These are phyloP conservation scores for Colletotrichum aenigma DNA, from an alignment of 2,329 filamentous ascomycete genomes.

Conservation along the genomic window DNA sequence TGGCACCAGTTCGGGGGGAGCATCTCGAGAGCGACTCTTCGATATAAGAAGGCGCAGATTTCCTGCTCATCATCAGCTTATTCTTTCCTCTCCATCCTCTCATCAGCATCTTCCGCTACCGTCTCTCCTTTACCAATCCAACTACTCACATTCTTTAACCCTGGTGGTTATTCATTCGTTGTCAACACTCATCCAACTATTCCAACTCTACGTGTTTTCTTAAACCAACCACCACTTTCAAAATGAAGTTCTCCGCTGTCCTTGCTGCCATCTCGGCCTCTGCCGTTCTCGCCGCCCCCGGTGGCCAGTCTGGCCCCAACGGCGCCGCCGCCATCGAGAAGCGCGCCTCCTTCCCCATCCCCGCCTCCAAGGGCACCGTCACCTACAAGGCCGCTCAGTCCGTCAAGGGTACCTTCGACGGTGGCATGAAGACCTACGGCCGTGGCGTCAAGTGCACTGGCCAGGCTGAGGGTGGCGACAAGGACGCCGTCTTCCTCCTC, in stretches of 20 bases:
- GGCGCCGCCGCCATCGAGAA: conserved; percentile 17
- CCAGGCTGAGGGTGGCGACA: conserved; percentile 46
- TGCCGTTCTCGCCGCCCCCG: conserved; percentile 23
- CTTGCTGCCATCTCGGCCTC: conserved; percentile 24
- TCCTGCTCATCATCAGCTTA: neutral
- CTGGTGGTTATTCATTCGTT: conserved; percentile 22
- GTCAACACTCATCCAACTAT: neutral
- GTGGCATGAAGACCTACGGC: conserved; percentile 36
- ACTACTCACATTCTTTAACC: conserved; percentile 29
- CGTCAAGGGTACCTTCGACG: conserved; percentile 30
- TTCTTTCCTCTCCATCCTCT: neutral
- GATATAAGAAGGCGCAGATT: conserved; percentile 11
- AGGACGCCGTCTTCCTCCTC: conserved; percentile 48
- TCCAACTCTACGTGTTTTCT: conserved; percentile 5
- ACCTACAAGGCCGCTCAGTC: conserved; percentile 23
- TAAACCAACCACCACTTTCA: conserved; percentile 18
- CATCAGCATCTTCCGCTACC: conserved; percentile 13
- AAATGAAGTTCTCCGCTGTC: conserved; percentile 27
- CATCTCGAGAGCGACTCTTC: neutral
- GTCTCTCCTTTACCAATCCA: conserved; percentile 29
- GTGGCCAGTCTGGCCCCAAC: conserved; percentile 7
- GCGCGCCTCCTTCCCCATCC: conserved; percentile 30
- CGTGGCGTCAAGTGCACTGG: conserved; percentile 44
- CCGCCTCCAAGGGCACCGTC: conserved; percentile 29
- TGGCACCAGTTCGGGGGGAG: neutral